These are phyloP conservation scores for Tetracentron sinense DNA, from an alignment of 164 flowering plant genomes.

Conservation along the genomic window DNA sequence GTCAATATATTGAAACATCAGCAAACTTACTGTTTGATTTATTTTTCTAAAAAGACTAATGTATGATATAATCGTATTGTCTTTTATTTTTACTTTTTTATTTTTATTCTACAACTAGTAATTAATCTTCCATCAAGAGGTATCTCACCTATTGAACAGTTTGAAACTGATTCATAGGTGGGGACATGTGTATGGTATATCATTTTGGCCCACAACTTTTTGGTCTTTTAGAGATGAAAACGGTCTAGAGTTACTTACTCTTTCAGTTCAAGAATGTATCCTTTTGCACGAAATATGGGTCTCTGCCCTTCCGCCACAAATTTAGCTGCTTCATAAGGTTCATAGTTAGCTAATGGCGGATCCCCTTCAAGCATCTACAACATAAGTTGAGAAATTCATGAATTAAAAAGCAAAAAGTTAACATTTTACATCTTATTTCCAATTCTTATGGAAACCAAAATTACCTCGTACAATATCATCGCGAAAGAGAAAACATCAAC, in stretches of 20 bases:
- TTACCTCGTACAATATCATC: slow-evolving; percentile 97
- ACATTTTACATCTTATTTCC: neutral
- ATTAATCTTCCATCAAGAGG: too few relatives aligned
- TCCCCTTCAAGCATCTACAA: slow-evolving; percentile 96
- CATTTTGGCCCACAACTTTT: neutral
- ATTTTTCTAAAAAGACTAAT: too few relatives aligned
- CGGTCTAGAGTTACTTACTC: slow-evolving; percentile 53
- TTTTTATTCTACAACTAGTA: too few relatives aligned
- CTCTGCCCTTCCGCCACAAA: slow-evolving; percentile 86
- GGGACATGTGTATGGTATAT: neutral
- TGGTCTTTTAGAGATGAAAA: neutral
- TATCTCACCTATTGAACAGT: neutral
- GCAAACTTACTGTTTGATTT: too few relatives aligned
- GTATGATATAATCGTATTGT: too few relatives aligned
- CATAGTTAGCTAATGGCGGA: slow-evolving; percentile 74
- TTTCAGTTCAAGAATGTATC: slow-evolving; percentile 56
- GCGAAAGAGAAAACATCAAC: slow-evolving; percentile 99
- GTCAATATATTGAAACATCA: too few relatives aligned
- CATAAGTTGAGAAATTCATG: slow-evolving; percentile 8
- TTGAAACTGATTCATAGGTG: neutral
- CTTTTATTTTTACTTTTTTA: too few relatives aligned
- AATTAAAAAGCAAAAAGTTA: neutral
- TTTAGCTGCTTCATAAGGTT: slow-evolving; percentile 98
- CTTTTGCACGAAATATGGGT: slow-evolving; percentile 70
- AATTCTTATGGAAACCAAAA: slow-evolving; percentile 1